phyloP scores from a whole-genome alignment of 75 land plant genomes.

The Picea glauca region DNA sequence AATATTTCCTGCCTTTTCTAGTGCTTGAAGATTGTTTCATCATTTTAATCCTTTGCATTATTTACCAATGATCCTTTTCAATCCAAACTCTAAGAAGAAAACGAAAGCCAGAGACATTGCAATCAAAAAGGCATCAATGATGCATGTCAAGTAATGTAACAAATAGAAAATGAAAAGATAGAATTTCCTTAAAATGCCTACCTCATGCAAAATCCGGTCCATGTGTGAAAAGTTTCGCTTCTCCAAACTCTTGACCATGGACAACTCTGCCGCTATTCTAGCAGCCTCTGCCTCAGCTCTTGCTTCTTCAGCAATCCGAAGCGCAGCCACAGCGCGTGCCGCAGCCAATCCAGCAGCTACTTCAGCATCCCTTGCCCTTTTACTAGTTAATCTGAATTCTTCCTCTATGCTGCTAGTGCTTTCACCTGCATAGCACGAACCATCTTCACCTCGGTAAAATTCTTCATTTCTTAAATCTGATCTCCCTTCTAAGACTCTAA shows the following conservation, averaged over 20 bases:
- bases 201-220: background rate
- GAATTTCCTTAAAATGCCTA: background rate
- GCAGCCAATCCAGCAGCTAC: conserved; percentile 50
- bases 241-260: conserved; percentile 28
- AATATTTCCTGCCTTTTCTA: too few species aligned
- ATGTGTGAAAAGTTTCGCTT: background rate
- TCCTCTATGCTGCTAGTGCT: conserved; percentile 24
- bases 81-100: too few species aligned
- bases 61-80: too few species aligned
- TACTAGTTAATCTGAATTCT: conserved; percentile 28
- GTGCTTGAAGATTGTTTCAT: too few species aligned
- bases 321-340: conserved; percentile 53
- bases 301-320: conserved; percentile 50
- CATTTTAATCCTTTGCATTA: too few species aligned
- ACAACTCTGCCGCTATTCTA: conserved; percentile 37
- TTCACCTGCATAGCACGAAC: conserved; percentile 13
- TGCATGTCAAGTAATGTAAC: too few species aligned
- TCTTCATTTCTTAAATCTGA: conserved; percentile 8
- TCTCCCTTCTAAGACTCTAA: conserved; percentile 2
- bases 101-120: too few species aligned
- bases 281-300: conserved; percentile 57
- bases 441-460: conserved; percentile 15
- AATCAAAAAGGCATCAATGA: too few species aligned
- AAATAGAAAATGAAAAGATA: too few species aligned
- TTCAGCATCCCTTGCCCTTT: conserved; percentile 41